Evolutionary conservation across 441 rosid species (phyloP).

Genomic region (Isatis lusitanica): DNA sequence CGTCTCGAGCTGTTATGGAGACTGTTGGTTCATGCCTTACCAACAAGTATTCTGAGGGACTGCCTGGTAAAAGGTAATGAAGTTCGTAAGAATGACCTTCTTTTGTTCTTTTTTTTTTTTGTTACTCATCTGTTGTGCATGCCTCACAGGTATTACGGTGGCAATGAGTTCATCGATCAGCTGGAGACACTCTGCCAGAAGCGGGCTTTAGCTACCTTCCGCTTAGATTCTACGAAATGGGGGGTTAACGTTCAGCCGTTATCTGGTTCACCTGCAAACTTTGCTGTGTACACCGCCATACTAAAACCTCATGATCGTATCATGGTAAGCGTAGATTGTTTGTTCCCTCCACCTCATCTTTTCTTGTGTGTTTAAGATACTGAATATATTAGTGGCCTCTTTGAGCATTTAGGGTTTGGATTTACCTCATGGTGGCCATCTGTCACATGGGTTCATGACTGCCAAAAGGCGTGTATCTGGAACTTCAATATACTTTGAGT

Average conservation of each 20-base stretch:
- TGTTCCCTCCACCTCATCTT: background rate
- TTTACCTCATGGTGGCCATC: constrained; percentile 90
- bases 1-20: constrained; percentile 92
- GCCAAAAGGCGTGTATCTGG: constrained; percentile 88
- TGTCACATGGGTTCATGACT: constrained; percentile 98
- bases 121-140: background rate
- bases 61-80: constrained; percentile 80
- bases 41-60: constrained; percentile 91
- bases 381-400: constrained; percentile 3
- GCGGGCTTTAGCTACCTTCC: constrained; percentile 80
- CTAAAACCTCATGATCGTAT: constrained; percentile 83
- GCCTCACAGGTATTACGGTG: constrained; percentile 76
- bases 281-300: constrained; percentile 87
- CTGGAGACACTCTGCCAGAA: constrained; percentile 85
- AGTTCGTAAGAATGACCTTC: background rate
- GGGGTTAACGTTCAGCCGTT: constrained; percentile 93
- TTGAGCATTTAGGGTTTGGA: constrained; percentile 65
- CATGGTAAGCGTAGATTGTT: constrained; percentile 50
- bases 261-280: constrained; percentile 96
- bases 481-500: constrained; percentile 90
- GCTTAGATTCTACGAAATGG: constrained; percentile 71
- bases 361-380: constrained; percentile 8
- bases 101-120: too few species aligned
- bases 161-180: constrained; percentile 85
- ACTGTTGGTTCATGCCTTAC: constrained; percentile 94